phyloP scores from a whole-genome alignment of 139 green algal species.

The Edaphochlamys debaryana region DNA sequence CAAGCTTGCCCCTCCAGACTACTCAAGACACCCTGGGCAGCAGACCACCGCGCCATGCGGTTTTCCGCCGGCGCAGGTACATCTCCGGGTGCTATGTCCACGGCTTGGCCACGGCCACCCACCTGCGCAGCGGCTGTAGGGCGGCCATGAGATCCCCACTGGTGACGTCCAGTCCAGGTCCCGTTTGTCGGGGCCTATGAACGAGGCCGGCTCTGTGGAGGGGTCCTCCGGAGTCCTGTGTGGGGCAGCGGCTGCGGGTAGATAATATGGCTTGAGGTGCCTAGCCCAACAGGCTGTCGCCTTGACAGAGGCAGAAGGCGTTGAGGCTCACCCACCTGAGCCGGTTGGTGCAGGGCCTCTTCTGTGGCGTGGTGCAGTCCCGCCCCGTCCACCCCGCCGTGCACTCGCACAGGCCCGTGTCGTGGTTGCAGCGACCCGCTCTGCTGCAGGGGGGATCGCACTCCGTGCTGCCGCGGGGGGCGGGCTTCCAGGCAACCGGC shows the following conservation, averaged over 20 bases:
- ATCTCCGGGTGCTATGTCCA: too few species aligned
- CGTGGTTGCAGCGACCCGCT: constrained; percentile 54
- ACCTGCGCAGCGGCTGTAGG: too few species aligned
- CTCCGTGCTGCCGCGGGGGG: constrained; percentile 20
- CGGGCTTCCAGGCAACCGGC: constrained; percentile 14
- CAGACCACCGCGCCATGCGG: too few species aligned
- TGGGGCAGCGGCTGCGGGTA: not conserved
- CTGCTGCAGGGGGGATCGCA: constrained; percentile 56
- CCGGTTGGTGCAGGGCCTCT: constrained; percentile 60
- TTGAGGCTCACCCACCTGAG: not conserved
- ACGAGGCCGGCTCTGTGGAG: not conserved
- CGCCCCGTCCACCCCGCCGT: constrained; percentile 57
- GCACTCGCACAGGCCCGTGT: constrained; percentile 52
- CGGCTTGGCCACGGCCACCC: too few species aligned
- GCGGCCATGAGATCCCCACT: too few species aligned
- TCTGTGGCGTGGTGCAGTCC: constrained; percentile 46
- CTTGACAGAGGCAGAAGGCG: too few species aligned
- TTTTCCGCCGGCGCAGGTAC: too few species aligned
- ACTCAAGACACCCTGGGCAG: too few species aligned
- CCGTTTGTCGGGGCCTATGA: constrained; percentile 48
- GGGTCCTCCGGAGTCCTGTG: not conserved
- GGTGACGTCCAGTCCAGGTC: constrained; percentile 39
- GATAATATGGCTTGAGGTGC: too few species aligned
- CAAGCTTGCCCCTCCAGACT: too few species aligned
- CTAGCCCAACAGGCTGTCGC: too few species aligned